Base-by-base conservation (phyloP, 2,329 filamentous ascomycete genomes). In the Lachnellula occidentalis region DNA sequence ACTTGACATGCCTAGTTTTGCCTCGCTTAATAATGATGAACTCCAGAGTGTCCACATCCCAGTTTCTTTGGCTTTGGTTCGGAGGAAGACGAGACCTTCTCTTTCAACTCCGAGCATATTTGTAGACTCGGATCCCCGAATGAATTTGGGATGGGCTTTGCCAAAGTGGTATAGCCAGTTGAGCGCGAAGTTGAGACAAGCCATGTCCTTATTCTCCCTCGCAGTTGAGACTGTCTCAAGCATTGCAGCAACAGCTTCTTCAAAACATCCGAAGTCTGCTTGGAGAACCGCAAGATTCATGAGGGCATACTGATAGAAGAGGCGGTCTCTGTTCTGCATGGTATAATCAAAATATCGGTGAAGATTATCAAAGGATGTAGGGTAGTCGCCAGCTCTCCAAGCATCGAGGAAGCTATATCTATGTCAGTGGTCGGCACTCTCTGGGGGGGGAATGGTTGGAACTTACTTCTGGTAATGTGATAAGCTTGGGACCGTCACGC, bases 261-360 rank as follows among this genome's bases (percentile, higher is more conserved):
- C 81, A 69, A 91, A 86, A 67, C 90, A 96, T 46, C 92, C 92
- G 74, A 97, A 97, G 69, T 97, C 94, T 15, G 92, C 90, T 67
- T 99, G 92, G 4, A 97, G 79, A 34, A 96, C 90, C 3, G 92
- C 92, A 55, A 96, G 80, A 67, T 96, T 96, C 67, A 99, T 85
- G 14, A 97, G 75, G 0, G 94, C 94, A 68, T 96, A 96, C 68
- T 97, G 94, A 66, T 99, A 97, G 64, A 92, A 92, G 5, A 88
- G 81, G 22, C 88, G 85, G 64, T 95, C 88, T 57, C 85, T 78
- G 61, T 85, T 88, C 65, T 94, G 88, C 83, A 95, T 91, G 1
- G 92, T 94, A 71, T 96, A 96, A 70, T 99, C 94, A 65, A 96
- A 99, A 70, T 96, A 99, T 50, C 90, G 86, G 70, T 97, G 92